phyloP scores from a whole-genome alignment of 2,329 filamentous ascomycete species.

The Talaromyces sp. region DNA sequence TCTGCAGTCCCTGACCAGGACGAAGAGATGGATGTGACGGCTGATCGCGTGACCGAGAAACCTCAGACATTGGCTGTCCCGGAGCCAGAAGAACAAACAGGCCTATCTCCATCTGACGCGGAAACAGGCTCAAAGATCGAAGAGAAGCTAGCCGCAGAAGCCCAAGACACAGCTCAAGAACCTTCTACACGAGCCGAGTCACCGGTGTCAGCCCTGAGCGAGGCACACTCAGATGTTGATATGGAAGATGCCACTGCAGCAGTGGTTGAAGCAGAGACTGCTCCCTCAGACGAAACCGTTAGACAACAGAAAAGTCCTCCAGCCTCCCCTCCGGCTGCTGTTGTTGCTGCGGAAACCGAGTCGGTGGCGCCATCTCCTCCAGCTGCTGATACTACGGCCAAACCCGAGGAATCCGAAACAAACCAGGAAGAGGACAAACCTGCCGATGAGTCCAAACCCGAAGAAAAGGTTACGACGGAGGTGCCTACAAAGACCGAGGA shows the following conservation, averaged over 20 bases:
- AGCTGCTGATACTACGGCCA: constrained; percentile 19
- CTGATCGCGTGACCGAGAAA: constrained; percentile 40
- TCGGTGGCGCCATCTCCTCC: constrained; percentile 20
- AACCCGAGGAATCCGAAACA: constrained; percentile 11
- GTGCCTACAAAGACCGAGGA: constrained; percentile 21
- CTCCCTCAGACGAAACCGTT: constrained; percentile 17
- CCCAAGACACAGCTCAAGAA: constrained; percentile 27
- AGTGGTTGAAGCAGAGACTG: constrained; percentile 17
- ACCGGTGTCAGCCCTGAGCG: constrained; percentile 27
- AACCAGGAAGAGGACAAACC: constrained; percentile 16
- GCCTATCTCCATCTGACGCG: constrained; percentile 27
- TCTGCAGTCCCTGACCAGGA: constrained; percentile 44
- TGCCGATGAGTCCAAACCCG: background rate
- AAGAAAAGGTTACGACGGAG: constrained; percentile 2
- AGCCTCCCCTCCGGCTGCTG: constrained; percentile 20
- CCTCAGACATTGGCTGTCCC: constrained; percentile 31
- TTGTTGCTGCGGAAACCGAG: constrained; percentile 16
- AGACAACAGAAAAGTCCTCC: constrained; percentile 26
- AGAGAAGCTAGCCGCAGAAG: constrained; percentile 29
- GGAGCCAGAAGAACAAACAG: constrained; percentile 23
- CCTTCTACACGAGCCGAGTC: constrained; percentile 27
- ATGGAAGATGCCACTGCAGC: constrained; percentile 36
- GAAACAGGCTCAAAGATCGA: constrained; percentile 28
- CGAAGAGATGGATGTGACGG: constrained; percentile 35
- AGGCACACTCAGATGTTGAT: constrained; percentile 13